A percentile compares a stretch with the other conserved stretches of the same genome.
Evolutionary conservation across 495 filamentous ascomycete genomes (phyloP).

Genomic region (Lasiosphaeris hirsuta): DNA sequence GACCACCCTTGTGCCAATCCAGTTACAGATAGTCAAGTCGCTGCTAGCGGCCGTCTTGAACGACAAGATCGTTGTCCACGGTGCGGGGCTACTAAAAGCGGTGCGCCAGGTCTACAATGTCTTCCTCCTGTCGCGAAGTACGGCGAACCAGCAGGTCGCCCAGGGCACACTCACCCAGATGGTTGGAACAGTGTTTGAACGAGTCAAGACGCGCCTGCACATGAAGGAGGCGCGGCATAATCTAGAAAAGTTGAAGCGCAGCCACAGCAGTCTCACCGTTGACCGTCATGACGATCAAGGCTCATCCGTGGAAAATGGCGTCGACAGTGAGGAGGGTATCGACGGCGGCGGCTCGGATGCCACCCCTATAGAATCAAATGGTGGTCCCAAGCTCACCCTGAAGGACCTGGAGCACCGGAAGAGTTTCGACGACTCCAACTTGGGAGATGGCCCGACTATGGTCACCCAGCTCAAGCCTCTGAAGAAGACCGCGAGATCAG

Average conservation of each 20-base stretch:
- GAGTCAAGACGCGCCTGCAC: conserved; percentile 81
- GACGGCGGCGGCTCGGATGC: conserved; percentile 51
- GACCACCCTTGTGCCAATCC: conserved; percentile 80
- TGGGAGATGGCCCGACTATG: conserved; percentile 90
- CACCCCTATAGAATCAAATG: conserved; percentile 51
- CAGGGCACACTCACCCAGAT: conserved; percentile 97
- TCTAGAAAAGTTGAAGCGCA: conserved; percentile 47
- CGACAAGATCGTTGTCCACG: conserved; percentile 97
- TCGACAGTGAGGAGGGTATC: conserved; percentile 40
- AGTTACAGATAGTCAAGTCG: conserved; percentile 97
- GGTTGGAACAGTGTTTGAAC: conserved; percentile 96
- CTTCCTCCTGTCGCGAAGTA: conserved; percentile 88
- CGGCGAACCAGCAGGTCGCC: conserved; percentile 90
- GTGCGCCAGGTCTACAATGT: conserved; percentile 98
- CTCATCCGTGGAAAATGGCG: conserved; percentile 33
- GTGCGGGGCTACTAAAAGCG: conserved; percentile 94
- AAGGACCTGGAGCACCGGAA: conserved; percentile 94
- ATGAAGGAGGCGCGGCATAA: conserved; percentile 72
- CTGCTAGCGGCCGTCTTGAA: conserved; percentile 92
- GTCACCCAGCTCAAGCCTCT: conserved; percentile 72
- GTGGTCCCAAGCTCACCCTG: conserved; percentile 79
- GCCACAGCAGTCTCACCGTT: conserved; percentile 45
- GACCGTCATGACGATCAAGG: conserved; percentile 39
- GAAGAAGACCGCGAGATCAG: conserved; percentile 55
- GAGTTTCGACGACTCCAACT: conserved; percentile 84